These are phyloP conservation scores for Cutaneotrichosporon cavernicola DNA, from an alignment of 1,284 basidiomycete species.

Conservation along the genomic window DNA sequence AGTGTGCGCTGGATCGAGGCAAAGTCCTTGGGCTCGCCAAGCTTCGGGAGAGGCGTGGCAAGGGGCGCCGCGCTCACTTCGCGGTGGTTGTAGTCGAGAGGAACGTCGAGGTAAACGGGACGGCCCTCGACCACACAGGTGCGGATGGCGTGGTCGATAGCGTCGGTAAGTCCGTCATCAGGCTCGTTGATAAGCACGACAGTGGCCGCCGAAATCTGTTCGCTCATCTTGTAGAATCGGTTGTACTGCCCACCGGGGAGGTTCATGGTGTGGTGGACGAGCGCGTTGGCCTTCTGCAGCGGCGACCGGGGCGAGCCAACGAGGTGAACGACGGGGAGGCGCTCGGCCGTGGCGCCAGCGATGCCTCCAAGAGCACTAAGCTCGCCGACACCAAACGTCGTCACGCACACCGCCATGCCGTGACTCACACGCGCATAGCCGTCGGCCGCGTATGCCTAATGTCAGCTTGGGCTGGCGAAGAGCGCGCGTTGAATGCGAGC, in stretches of 20 bases:
- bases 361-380: slow-evolving; percentile 68
- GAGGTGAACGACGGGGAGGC: slow-evolving; percentile 87
- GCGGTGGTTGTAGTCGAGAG: slow-evolving; percentile 74
- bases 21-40: slow-evolving; percentile 12
- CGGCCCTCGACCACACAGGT: slow-evolving; percentile 68
- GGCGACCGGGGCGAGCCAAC: slow-evolving; percentile 83
- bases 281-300: slow-evolving; percentile 71
- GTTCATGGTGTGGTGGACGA: slow-evolving; percentile 48
- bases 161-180: slow-evolving; percentile 54
- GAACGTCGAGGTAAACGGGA: slow-evolving; percentile 84
- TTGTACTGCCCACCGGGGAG: slow-evolving; percentile 17
- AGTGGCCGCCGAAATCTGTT: slow-evolving; percentile 74
- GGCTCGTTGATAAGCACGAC: slow-evolving; percentile 59
- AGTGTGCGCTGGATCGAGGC: slow-evolving; percentile 6
- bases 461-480: not conserved
- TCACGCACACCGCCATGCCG: slow-evolving; percentile 67
- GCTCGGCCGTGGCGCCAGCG: slow-evolving; percentile 65
- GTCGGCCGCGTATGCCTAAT: slow-evolving; percentile 77
- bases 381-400: slow-evolving; percentile 87
- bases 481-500: not conserved
- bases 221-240: slow-evolving; percentile 64
- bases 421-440: slow-evolving; percentile 86
- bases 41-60: slow-evolving; percentile 14
- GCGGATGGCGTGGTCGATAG: slow-evolving; percentile 74
- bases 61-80: slow-evolving; percentile 56